phyloP scores from a whole-genome alignment of 2,329 filamentous ascomycete species.

The Fusarium secorum region DNA sequence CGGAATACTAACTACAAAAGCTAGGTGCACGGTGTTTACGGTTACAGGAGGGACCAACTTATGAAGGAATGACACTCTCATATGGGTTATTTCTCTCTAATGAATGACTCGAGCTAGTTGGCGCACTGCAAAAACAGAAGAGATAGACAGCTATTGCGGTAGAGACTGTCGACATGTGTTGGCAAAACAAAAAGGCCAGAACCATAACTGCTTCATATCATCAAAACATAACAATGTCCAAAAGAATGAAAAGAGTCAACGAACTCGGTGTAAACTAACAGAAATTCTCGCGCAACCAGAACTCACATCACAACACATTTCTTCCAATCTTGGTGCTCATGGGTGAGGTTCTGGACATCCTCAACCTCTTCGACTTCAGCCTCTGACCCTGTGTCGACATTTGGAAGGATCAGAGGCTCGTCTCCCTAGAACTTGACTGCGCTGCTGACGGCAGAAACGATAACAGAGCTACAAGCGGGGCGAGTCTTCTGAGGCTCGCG shows the following conservation, averaged over 20 bases:
- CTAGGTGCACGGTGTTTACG: conserved; percentile 41
- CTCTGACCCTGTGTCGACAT: conserved; percentile 22
- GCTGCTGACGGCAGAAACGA: conserved; percentile 34
- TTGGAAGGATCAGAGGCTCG: conserved; percentile 30
- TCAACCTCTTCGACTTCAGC: conserved; percentile 22
- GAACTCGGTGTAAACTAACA: not conserved
- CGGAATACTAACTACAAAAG: conserved; percentile 21
- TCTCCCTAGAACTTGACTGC: conserved; percentile 38
- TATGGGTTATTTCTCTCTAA: conserved; percentile 32
- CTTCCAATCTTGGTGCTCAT: conserved; percentile 3
- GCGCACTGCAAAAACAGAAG: conserved; percentile 14
- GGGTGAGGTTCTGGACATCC: not conserved
- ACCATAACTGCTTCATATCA: not conserved
- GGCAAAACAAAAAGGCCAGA: conserved; percentile 3
- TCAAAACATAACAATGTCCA: not conserved
- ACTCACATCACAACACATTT: conserved; percentile 32
- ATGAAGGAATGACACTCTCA: conserved; percentile 42
- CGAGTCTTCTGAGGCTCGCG: conserved; percentile 66
- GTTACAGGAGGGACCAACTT: conserved; percentile 31
- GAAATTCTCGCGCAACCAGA: not conserved
- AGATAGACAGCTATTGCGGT: conserved; percentile 24
- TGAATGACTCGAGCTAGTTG: conserved; percentile 42
- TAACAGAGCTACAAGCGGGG: conserved; percentile 36
- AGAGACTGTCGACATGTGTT: conserved; percentile 28
- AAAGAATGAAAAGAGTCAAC: conserved; percentile 11